Evolutionary conservation across 139 green algal species (phyloP), one percentile per base, ranked within the genome.

Genomic region (Yamagishiella unicocca): DNA sequence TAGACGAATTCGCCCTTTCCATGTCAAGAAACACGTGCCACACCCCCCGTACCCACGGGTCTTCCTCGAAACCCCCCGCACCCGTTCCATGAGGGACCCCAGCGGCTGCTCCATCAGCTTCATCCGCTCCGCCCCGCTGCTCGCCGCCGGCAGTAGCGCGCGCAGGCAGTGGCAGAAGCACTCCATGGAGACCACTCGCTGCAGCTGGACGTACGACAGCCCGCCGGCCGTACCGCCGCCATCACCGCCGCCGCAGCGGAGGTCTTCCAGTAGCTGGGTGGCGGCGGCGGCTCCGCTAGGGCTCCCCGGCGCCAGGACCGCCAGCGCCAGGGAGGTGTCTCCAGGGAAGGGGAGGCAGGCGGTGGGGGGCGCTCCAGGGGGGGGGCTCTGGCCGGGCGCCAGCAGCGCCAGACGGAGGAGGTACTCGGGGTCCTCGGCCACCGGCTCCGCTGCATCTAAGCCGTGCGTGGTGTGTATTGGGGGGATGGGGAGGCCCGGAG

Each of bases 141-240:
- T 35, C 81, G 31, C 43, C 46, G 21, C 67, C 43, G 66, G 81
- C 81, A 68, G 46, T 24, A 79, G 66, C 45, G 45, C 64, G 0
- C 22, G 3, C 64, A 79, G 43, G 67, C 81, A 87, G 64, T 79
- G 81, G 45, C 45, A 54, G 31, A 35, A 75, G 81, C 81, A 76
- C 35, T 46, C 58, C 43, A 53, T 27, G n/a, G 42, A 2, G n/a
- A 86, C 40, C 40, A 77, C 38, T 4, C 80, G 66, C 81, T 87
- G 81, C 81, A 79, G 45, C 64, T 68, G 64, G 0, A 45, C 81
- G 64, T 87, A 87, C 61, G 61, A n/a, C 58, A 66, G 31, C 4
- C 55, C 55, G 0, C 24, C 43, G 43, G 31, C 42, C 17, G 4
- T 19, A 9, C n/a, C 75, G 33, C 7, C 70, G 70, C 38, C 42